A percentile compares a stretch with the other conserved stretches of the same genome.
phyloP scores from a whole-genome alignment of 106 monocot genomes.

The Dioscorea zingiberensis region DNA sequence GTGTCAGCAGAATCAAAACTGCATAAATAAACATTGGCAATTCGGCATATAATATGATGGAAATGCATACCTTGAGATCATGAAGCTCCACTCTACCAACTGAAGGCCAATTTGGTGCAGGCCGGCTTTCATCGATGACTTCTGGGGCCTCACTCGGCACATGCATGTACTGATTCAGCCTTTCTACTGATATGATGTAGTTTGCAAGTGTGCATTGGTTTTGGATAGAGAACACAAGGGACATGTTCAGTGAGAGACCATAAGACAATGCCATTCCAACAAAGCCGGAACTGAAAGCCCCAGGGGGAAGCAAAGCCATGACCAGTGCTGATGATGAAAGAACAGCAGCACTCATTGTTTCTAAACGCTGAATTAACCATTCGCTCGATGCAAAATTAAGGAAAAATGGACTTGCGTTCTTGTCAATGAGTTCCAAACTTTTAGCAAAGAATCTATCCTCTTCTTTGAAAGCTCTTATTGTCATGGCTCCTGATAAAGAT shows the following conservation, averaged over 20 bases:
- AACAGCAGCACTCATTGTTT: constrained; percentile 74
- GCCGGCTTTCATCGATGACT: constrained; percentile 48
- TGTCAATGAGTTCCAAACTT: constrained; percentile 56
- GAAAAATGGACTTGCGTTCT: constrained; percentile 73
- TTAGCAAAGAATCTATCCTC: constrained; percentile 61
- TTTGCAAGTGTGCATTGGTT: constrained; percentile 83
- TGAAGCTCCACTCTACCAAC: constrained; percentile 67
- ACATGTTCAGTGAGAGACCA: constrained; percentile 83
- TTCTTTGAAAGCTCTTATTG: constrained; percentile 82
- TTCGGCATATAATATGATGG: background rate
- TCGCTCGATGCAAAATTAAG: constrained; percentile 74
- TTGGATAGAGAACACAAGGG: constrained; percentile 70
- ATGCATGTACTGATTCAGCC: constrained; percentile 83
- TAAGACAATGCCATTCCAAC: constrained; percentile 93
- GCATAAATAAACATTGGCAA: background rate
- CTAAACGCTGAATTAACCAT: constrained; percentile 81
- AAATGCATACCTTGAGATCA: constrained; percentile 56
- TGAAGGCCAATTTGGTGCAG: constrained; percentile 65
- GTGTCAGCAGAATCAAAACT: background rate
- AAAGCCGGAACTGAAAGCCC: constrained; percentile 83
- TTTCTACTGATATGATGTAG: constrained; percentile 88
- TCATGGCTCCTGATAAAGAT: constrained; percentile 65
- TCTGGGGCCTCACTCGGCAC: constrained; percentile 78
- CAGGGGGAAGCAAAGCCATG: constrained; percentile 79
- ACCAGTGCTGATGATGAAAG: constrained; percentile 82